A percentile compares a stretch with the other conserved stretches of the same genome.
phyloP scores from a whole-genome alignment of 257 asterid species.

The Solanum pennellii region DNA sequence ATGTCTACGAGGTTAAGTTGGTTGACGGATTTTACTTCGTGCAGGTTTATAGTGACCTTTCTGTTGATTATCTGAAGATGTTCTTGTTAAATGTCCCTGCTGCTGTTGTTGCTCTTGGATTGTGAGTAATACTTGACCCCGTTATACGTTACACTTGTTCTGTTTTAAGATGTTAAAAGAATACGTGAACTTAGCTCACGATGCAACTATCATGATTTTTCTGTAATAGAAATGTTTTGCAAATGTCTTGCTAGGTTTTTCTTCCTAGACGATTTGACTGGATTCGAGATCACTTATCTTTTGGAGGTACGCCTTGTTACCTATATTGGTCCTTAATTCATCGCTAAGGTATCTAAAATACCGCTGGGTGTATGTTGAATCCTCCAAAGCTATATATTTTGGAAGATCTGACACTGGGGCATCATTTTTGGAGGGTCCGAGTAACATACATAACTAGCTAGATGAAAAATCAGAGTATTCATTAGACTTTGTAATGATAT shows the following conservation, averaged over 20 bases:
- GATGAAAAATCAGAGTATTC: not conserved
- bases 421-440: not conserved
- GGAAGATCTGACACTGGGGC: not conserved
- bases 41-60: conserved; percentile 94
- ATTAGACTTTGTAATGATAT: not conserved
- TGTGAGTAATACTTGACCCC: conserved; percentile 39
- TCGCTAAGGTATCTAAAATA: not conserved
- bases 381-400: not conserved
- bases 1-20: not conserved
- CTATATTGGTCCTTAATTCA: not conserved
- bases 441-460: not conserved
- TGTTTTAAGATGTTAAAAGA: not conserved
- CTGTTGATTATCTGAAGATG: conserved; percentile 92
- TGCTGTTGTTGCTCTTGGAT: conserved; percentile 78
- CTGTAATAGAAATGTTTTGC: not conserved
- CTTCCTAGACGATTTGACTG: conserved; percentile 94
- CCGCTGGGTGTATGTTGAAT: not conserved
- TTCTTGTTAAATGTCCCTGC: conserved; percentile 87
- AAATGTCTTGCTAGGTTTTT: conserved; percentile 48
- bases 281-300: conserved; percentile 83
- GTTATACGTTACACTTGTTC: not conserved
- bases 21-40: not conserved
- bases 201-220: not conserved
- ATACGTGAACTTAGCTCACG: not conserved
- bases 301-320: conserved; percentile 52